A percentile compares a stretch with the other conserved stretches of the same genome.
phyloP scores from a whole-genome alignment of 2,329 filamentous ascomycete genomes.

The Botryotinia narcissicola region DNA sequence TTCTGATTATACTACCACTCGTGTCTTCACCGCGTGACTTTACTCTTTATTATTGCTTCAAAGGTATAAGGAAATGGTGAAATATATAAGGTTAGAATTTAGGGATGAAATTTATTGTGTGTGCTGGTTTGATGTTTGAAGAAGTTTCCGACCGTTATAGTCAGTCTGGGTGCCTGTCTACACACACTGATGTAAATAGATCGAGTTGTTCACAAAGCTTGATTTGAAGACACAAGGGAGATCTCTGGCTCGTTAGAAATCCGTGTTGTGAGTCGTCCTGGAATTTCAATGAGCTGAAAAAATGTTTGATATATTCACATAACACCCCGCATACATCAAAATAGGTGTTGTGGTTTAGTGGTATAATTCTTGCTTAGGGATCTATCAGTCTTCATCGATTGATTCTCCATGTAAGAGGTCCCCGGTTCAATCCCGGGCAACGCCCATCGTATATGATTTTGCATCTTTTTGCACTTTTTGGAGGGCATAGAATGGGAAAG shows the following conservation, averaged over 20 bases:
- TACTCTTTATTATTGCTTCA: no score
- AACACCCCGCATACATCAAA: accelerated
- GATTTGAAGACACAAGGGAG: neutral
- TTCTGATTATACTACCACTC: neutral
- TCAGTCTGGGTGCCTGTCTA: no score
- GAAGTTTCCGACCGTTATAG: no score
- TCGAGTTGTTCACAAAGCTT: neutral
- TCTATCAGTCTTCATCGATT: neutral
- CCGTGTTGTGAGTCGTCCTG: no score
- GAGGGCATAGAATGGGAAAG: no score
- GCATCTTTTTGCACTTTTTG: neutral
- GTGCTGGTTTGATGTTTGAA: neutral
- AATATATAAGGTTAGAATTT: neutral
- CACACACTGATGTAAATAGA: neutral
- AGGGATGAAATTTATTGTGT: neutral
- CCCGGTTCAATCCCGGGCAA: conserved; percentile 20
- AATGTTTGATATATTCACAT: neutral
- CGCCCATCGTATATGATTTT: neutral
- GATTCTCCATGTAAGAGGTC: conserved; percentile 13
- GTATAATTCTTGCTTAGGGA: conserved; percentile 22
- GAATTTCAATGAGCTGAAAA: accelerated
- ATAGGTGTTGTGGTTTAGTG: conserved; percentile 18
- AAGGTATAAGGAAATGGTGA: neutral
- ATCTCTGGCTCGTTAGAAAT: neutral
- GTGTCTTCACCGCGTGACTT: neutral